Evolutionary conservation across 2,329 filamentous ascomycete genomes (phyloP).

Genomic region (Sarocladium brachiariae): DNA sequence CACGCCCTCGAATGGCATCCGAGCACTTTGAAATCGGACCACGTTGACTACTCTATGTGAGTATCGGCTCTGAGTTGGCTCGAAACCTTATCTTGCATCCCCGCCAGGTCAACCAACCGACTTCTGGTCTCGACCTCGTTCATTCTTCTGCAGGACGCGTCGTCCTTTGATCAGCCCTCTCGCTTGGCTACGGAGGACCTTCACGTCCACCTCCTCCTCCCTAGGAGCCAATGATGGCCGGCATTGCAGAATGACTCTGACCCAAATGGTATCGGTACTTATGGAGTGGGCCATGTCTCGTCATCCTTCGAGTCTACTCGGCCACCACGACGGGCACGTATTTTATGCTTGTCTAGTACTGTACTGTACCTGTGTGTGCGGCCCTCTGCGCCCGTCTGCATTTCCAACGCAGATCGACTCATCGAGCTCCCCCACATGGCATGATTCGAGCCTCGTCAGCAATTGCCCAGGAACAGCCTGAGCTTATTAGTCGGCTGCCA

Average conservation of each 20-base stretch:
- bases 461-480: not conserved
- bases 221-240: too few relatives aligned
- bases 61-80: not conserved
- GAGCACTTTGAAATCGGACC: not conserved
- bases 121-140: not conserved
- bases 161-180: not conserved
- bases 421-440: not conserved
- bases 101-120: not conserved
- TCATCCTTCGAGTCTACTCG: too few relatives aligned
- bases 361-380: too few relatives aligned
- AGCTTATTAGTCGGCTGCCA: not conserved
- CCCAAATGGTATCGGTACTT: not conserved
- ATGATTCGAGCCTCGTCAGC: slow-evolving; percentile 2
- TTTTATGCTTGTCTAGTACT: not conserved
- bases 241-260: not conserved
- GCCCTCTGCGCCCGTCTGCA: not conserved
- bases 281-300: not conserved
- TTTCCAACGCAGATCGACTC: not conserved
- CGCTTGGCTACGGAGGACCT: too few relatives aligned
- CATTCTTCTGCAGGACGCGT: not conserved
- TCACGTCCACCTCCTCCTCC: too few relatives aligned
- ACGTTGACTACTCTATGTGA: not conserved
- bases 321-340: not conserved
- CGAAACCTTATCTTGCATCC: slow-evolving; percentile 3
- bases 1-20: not conserved